These are phyloP conservation scores for Fusarium circinatum DNA, from an alignment of 2,329 filamentous ascomycete species.

Conservation along the genomic window DNA sequence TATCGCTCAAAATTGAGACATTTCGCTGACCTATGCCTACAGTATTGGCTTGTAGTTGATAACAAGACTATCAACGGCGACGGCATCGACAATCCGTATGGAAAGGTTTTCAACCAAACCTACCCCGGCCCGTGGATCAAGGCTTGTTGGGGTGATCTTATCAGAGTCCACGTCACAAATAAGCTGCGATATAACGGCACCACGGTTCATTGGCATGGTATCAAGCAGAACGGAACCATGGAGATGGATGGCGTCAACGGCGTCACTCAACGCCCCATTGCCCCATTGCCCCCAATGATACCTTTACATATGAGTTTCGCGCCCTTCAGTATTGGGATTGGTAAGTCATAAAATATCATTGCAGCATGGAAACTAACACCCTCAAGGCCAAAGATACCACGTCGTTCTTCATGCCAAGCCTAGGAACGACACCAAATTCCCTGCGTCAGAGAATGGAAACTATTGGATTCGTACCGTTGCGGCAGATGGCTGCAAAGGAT, in stretches of 20 bases:
- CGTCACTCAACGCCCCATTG: not conserved
- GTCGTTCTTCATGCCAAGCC: not conserved
- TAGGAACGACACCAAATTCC: not conserved
- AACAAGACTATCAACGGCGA: slow-evolving; percentile 9
- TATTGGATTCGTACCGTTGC: not conserved
- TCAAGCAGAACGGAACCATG: not conserved
- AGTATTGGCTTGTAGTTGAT: not conserved
- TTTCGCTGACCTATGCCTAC: not conserved
- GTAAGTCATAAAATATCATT: not conserved
- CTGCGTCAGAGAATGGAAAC: not conserved
- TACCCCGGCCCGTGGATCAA: not conserved
- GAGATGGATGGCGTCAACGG: not conserved
- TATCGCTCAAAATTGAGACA: too few relatives aligned
- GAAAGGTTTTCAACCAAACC: slow-evolving; percentile 3
- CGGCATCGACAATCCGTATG: not conserved
- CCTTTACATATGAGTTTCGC: slow-evolving; percentile 19
- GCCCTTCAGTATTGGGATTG: slow-evolving; percentile 19
- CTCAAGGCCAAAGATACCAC: not conserved
- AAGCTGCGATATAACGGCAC: not conserved
- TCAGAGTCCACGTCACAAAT: not conserved
- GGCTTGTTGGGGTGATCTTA: not conserved
- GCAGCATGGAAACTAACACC: not conserved
- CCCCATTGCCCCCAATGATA: not conserved
- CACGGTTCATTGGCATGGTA: not conserved
- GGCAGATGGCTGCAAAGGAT: not conserved